Percentiles rank a stretch among this genome's conserved stretches.
phyloP scores from a whole-genome alignment of 352 stramenopile species.

The Phytophthora sojae region DNA sequence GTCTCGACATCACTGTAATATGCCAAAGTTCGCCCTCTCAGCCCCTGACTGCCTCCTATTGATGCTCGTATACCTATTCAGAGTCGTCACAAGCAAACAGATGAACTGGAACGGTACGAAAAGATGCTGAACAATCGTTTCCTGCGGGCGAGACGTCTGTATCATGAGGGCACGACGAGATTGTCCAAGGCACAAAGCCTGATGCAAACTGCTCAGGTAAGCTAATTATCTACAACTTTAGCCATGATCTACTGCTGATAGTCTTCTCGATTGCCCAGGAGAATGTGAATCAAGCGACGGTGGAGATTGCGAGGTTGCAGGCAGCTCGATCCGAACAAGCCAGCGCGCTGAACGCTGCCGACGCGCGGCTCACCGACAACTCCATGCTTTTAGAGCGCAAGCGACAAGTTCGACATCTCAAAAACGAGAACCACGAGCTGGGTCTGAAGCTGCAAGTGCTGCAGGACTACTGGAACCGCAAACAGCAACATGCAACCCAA shows the following conservation, averaged over 20 bases:
- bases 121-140: slow-evolving; percentile 47
- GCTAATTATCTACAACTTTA: not conserved
- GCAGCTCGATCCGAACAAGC: slow-evolving; percentile 9
- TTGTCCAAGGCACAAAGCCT: slow-evolving; percentile 19
- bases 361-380: slow-evolving; percentile 46
- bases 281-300: slow-evolving; percentile 30
- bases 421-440: slow-evolving; percentile 54
- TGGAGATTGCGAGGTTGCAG: slow-evolving; percentile 37
- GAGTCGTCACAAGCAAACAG: slow-evolving; percentile 27
- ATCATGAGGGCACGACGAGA: slow-evolving; percentile 34
- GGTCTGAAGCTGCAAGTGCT: slow-evolving; percentile 48
- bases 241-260: not conserved
- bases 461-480: slow-evolving; percentile 44
- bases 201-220: slow-evolving; percentile 33
- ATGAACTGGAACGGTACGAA: slow-evolving; percentile 43
- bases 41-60: not conserved
- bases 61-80: not conserved
- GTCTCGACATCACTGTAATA: slow-evolving; percentile 1
- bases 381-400: slow-evolving; percentile 50
- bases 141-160: slow-evolving; percentile 33
- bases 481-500: slow-evolving; percentile 30
- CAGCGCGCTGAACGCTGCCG: slow-evolving; percentile 28
- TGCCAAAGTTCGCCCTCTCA: not conserved
- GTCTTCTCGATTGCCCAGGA: slow-evolving; percentile 11
- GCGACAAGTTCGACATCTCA: slow-evolving; percentile 48